These are phyloP conservation scores for Jaenimonas drosophilae DNA, from an alignment of 208 protist genomes.

Conservation along the genomic window DNA sequence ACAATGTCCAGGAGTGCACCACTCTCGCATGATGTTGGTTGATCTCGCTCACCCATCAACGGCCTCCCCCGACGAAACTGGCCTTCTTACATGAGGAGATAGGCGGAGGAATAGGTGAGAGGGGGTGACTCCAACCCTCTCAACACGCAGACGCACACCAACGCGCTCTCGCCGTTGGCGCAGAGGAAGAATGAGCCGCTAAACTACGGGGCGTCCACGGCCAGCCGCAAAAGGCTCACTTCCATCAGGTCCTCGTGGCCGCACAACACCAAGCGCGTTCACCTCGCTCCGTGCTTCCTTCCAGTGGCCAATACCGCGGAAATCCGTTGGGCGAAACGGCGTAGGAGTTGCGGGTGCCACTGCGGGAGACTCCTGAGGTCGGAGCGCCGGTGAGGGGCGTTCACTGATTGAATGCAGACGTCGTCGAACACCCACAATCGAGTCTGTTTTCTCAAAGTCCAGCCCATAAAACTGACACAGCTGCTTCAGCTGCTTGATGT, in stretches of 20 bases:
- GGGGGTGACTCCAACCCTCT: too few relatives aligned
- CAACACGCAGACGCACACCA: too few relatives aligned
- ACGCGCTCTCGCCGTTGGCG: too few relatives aligned
- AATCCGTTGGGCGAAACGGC: slow-evolving; percentile 21
- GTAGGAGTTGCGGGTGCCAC: neutral
- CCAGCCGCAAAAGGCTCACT: slow-evolving; percentile 43
- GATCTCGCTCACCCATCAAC: too few relatives aligned
- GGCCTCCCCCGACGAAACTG: too few relatives aligned
- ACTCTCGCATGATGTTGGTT: too few relatives aligned
- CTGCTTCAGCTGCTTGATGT: slow-evolving; percentile 67
- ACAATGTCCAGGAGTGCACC: too few relatives aligned
- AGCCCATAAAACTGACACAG: slow-evolving; percentile 65
- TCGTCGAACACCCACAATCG: slow-evolving; percentile 55
- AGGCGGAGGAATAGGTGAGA: too few relatives aligned
- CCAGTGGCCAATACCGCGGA: slow-evolving; percentile 73
- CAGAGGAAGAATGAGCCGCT: too few relatives aligned
- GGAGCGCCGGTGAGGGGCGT: slow-evolving; percentile 50
- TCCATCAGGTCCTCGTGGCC: slow-evolving; percentile 41
- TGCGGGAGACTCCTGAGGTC: slow-evolving; percentile 6
- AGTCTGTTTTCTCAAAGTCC: slow-evolving; percentile 41
- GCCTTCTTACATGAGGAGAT: too few relatives aligned
- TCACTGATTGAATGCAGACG: slow-evolving; percentile 17
- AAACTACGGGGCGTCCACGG: slow-evolving; percentile 44
- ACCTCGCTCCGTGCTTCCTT: slow-evolving; percentile 33
- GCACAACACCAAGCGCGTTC: slow-evolving; percentile 28